Evolutionary conservation across 2,329 filamentous ascomycete species (phyloP).

Genomic region (Ophiostoma piceae): DNA sequence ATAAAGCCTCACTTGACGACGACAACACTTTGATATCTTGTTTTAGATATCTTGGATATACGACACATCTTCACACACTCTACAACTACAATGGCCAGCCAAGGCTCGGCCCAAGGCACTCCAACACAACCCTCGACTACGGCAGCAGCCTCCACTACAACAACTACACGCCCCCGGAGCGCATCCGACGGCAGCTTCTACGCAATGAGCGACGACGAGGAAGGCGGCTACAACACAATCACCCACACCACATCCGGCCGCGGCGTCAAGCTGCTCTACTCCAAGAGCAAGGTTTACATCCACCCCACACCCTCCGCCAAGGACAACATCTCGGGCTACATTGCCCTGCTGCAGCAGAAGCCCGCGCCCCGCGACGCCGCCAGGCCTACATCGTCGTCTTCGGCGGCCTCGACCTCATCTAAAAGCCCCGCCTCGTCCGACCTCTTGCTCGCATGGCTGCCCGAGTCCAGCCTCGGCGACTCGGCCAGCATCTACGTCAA

Average conservation of each 20-base stretch:
- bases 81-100: constrained; percentile 4
- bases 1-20: not conserved
- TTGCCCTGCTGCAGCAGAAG: constrained; percentile 90
- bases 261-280: constrained; percentile 89
- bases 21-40: not conserved
- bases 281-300: constrained; percentile 98
- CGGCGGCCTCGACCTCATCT: constrained; percentile 34
- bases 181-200: constrained; percentile 83
- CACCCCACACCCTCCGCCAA: constrained; percentile 89
- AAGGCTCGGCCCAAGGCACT: not conserved
- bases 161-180: constrained; percentile 32
- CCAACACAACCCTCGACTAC: not conserved
- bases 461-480: constrained; percentile 81
- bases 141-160: not conserved
- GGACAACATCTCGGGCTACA: constrained; percentile 92
- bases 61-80: not conserved
- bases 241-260: constrained; percentile 69
- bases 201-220: constrained; percentile 93
- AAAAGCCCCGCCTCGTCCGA: constrained; percentile 55
- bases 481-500: constrained; percentile 88
- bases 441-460: constrained; percentile 86
- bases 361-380: constrained; percentile 36
- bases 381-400: constrained; percentile 35
- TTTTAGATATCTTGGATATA: not conserved
- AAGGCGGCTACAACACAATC: constrained; percentile 91